Evolutionary conservation across 1,284 basidiomycete genomes (phyloP), one percentile per base, ranked within the genome.

Genomic region (Rhodofomes roseus): DNA sequence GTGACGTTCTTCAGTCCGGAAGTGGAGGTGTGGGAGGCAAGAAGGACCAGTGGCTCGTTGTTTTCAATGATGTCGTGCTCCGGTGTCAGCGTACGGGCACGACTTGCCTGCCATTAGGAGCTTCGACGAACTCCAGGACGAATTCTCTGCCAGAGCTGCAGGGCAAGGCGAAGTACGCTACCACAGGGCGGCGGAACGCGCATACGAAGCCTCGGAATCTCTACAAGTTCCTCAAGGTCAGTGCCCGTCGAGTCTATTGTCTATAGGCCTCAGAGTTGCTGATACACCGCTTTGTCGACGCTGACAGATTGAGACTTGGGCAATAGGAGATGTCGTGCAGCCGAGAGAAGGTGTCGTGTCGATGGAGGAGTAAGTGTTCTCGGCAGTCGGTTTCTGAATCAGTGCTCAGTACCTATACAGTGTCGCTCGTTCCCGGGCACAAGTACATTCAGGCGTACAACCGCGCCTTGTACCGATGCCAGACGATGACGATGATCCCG

Each of bases 11-110:
- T 25, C 79, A 84, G 56, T 68, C 76, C 0, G 75, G 78, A 16
- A 78, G 65, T 68, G 80, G 75, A 58, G 84, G 83, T 14, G 72
- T 89, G 23, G 86, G 88, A 31, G 84, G 88, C 41, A 89, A 89
- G 78, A 90, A 89, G 69, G 96, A 98, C 67, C 71, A 95, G 54
- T 99, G 96, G 96, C 80, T 96, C 57, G 92, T 99, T 0, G 84
- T 88, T 14, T 98, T 99, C 78, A 95, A 95, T 58, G 96, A 99
- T 71, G 96, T 99, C 50, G 90, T 95, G 12, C 77, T 99, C 48
- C 83, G 94, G 55, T 98, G 96, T 73, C 93, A 96, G 70, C 82
- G 93, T 56, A 90, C 87, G 1, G 96, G 96, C 11, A 90, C 89
- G 9, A 99, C 96, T 0, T 90, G 88, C 4, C 72, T 98, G 53